These are phyloP conservation scores for Trichoderma guizhouense DNA, from an alignment of 2,329 filamentous ascomycete species.

Conservation along the genomic window DNA sequence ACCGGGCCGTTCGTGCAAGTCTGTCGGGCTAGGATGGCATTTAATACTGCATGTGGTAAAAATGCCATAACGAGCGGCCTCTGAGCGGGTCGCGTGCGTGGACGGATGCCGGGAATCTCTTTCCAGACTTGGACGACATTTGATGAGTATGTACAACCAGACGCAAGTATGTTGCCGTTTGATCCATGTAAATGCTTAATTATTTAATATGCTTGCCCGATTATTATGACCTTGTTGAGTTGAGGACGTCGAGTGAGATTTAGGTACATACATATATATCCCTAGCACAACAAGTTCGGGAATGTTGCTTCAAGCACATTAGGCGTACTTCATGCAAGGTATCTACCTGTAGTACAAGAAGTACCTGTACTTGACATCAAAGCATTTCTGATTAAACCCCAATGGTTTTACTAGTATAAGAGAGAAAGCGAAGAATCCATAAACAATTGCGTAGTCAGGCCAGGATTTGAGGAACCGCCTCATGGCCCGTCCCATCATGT, in stretches of 20 bases:
- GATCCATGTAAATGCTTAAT: neutral
- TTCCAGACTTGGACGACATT: neutral
- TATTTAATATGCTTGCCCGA: neutral
- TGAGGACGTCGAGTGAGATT: neutral
- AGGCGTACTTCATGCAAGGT: neutral
- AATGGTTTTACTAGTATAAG: neutral
- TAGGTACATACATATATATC: neutral
- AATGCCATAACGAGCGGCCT: neutral
- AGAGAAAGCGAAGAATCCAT: neutral
- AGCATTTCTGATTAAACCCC: neutral
- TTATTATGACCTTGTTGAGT: neutral
- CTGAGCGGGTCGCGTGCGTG: neutral
- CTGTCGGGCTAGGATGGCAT: neutral
- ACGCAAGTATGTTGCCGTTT: neutral
- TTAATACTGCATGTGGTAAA: neutral
- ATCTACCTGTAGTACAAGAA: neutral
- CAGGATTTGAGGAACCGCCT: neutral
- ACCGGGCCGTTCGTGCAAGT: neutral
- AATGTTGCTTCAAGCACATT: neutral
- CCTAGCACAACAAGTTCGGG: neutral
- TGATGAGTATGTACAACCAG: neutral
- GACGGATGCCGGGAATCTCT: neutral
- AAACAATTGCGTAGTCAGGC: neutral
- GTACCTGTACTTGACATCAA: neutral
- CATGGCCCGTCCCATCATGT: neutral